phyloP scores from a whole-genome alignment of 345 rosid genomes.

The Eucalyptus coolabah region DNA sequence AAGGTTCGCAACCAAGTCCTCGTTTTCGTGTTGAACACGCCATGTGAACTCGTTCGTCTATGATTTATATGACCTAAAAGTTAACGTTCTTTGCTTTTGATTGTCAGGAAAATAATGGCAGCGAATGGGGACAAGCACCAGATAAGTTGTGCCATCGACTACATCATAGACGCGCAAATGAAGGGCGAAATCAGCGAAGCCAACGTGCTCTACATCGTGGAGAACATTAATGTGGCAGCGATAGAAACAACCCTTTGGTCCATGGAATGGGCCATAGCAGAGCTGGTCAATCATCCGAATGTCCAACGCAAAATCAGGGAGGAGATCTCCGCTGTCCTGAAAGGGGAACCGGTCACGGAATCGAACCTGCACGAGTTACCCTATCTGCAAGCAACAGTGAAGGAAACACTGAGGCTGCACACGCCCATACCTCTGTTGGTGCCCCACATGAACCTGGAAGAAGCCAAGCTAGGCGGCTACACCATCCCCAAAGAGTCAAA shows the following conservation, averaged over 20 bases:
- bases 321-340: conserved; percentile 21
- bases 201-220: conserved; percentile 53
- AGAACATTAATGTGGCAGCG: conserved; percentile 64
- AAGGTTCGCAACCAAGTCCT: conserved; percentile 1
- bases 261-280: conserved; percentile 70
- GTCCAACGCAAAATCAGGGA: conserved; percentile 34
- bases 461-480: conserved; percentile 40
- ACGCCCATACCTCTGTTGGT: conserved; percentile 51
- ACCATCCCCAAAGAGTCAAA: conserved; percentile 48
- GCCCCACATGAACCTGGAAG: conserved; percentile 59
- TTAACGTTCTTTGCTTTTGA: background rate
- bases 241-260: conserved; percentile 66
- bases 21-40: background rate
- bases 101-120: conserved; percentile 30
- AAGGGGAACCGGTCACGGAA: conserved; percentile 22
- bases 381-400: conserved; percentile 42
- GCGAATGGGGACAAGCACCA: conserved; percentile 34
- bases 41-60: background rate
- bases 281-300: conserved; percentile 41
- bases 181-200: conserved; percentile 54
- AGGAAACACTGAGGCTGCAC: conserved; percentile 47
- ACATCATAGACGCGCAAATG: conserved; percentile 40
- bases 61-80: background rate
- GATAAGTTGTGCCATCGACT: conserved; percentile 42
- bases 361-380: conserved; percentile 26